Base-by-base conservation (phyloP, 2,329 filamentous ascomycete species). In the Colletotrichum brevisporum region DNA sequence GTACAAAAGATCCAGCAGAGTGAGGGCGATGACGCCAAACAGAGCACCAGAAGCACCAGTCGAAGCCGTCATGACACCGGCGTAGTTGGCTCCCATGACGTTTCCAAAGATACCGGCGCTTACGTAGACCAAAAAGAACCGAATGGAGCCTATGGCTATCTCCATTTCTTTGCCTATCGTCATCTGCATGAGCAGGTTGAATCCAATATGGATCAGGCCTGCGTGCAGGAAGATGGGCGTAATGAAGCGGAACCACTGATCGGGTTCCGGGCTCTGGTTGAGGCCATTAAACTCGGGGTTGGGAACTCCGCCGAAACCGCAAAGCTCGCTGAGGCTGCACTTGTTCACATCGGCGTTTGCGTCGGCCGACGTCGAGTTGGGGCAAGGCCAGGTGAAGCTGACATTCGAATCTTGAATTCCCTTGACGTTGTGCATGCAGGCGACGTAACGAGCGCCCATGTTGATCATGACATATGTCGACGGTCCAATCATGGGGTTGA, bases 161-260 rank as follows among this genome's bases (percentile, higher is more conserved):
- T 99, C 96, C 89, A 99, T 97, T 75, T 99, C 96, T 48, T 92
- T 91, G 36, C 92, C 96, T 63, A 98, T 88, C 0, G 94, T 97
- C 76, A 98, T 82, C 79, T 99, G 96, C 24, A 98, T 87, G 8
- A 98, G 86, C 81, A 99, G 86, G 81, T 99, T 99, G 86, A 98
- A 98, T 16, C 90, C 93, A 67, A 99, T 98, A 78, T 99, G 96
- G 71, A 99, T 91, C 64, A 99, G 82, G 15, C 96, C 96, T 1
- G 94, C 94, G 76, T 99, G 96, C 75, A 99, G 84, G 83, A 99
- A 99, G 71, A 99, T 98, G 47, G 96, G 95, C 2, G 92, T 84
- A 76, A 99, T 98, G 83, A 99, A 98, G 70, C 96, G 92, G 82
- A 89, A 99, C 96, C 96, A 99, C 79, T 99, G 96, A 77, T 98